Base-by-base conservation (phyloP, 345 rosid species). In the Moringa oleifera region DNA sequence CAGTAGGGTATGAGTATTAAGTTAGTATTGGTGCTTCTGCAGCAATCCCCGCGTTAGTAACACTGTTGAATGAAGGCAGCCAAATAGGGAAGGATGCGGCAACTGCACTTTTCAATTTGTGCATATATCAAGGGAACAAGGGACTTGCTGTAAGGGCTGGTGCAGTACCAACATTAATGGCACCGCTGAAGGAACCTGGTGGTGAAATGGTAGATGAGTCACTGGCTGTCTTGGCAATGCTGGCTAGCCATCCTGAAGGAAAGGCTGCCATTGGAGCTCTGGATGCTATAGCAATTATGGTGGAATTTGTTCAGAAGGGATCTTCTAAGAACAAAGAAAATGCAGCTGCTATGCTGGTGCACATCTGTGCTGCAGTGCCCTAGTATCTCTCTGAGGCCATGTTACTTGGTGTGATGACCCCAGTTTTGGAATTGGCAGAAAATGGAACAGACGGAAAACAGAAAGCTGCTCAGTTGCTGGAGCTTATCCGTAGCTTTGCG, bases 41-140 rank as follows among this genome's bases (percentile, higher is more conserved):
- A 64, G 90, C 83, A 18, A 80, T 84, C 49, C 70, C 71, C 2
- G 88, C 85, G 45, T 64, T 87, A 36, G 77, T 84, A 4, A 55
- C 67, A 59, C 78, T 87, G 25, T 66, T 84, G 21, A 72, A 72
- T 70, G 86, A 84, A 68, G 90, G 88, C 53, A 84, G 84, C 19
- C 53, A 80, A 2, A 52, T 79, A 0, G 90, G 85, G 46, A 84
- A 84, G 55, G 94, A 87, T 31, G 88, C 90, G 10, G 88, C 86
- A 4, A 82, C 81, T 23, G 90, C 88, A 22, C 53, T 84, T 18
- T 70, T 69, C 68, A 84, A 82, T 58, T 84, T 84, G 0, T 84
- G 87, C 7, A 68, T 77, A 45, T 74, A 80, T 51, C 69, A 52
- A 58, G 73, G 77, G 18, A 87, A 87, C 79, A 84, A 73, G 77